Base-by-base conservation (phyloP, 305 asterid species). In the Fraxinus greggii region DNA sequence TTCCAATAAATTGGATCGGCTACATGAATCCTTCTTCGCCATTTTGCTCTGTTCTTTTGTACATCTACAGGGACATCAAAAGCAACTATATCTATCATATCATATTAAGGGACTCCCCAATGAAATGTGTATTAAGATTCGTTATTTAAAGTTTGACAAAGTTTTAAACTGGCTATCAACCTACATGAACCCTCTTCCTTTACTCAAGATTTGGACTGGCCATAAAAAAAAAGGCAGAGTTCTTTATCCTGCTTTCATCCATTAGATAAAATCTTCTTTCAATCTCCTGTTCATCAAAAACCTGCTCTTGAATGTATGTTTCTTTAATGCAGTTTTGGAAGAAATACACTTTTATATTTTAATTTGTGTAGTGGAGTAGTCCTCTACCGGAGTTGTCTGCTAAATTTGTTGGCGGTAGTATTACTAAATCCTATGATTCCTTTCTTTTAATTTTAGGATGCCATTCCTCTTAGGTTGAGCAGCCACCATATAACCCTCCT, bases 401-500 rank as follows among this genome's bases (percentile, higher is more conserved):
- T n/a, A 69, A 69, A 36, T 72, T 33, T 72, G 28, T 72, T 32
- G 28, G 33, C 38, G 12, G 76, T 33, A n/a, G 28, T 32, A 32
- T 67, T 72, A 29, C 75, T 69, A 69, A 69, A 69, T 69, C 5
- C 42, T 72, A 72, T 72, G 42, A 72, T 33, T 80, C 3, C 29
- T 29, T 69, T n/a, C 79, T 76, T 82, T 86, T 65, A 73, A 59
- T 84, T 86, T 83, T 95, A 94, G 97, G 95, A 91, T 76, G 87
- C 85, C 17, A 88, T 88, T 86, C 94, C 95, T 77, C 97, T 97
- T 77, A 88, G 98, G 88, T 86, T 97, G 88, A 97, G 98, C 89
- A 95, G 94, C 89, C 98, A 92, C 92, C 99, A 97, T 88, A 97
- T 97, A 83, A 81, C 89, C 42, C 92, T 89, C 80, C 86, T 97